Evolutionary conservation across 2,329 filamentous ascomycete species (phyloP).

Genomic region (Alternaria solani): DNA sequence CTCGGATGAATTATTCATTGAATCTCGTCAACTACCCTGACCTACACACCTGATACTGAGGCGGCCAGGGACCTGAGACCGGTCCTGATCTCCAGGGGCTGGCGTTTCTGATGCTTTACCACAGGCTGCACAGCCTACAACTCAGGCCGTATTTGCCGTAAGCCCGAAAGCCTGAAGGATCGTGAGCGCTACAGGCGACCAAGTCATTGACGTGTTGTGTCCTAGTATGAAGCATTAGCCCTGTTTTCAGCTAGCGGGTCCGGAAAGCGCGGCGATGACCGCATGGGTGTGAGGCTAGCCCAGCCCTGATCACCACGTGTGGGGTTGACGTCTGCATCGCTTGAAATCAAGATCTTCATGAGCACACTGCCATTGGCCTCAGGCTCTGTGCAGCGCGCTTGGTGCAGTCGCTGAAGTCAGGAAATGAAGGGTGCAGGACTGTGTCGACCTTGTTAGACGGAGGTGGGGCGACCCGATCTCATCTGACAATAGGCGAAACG

Average conservation of each 20-base stretch:
- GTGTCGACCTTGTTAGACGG: constrained; percentile 14
- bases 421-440: constrained; percentile 12
- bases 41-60: constrained; percentile 3
- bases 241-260: constrained; percentile 12
- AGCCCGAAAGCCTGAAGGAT: constrained; percentile 39
- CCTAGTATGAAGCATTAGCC: constrained; percentile 29
- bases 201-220: constrained; percentile 46
- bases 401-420: constrained; percentile 10
- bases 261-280: constrained; percentile 19
- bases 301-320: constrained; percentile 12
- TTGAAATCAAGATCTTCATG: background rate
- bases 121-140: constrained; percentile 28
- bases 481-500: constrained; percentile 19
- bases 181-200: constrained; percentile 39
- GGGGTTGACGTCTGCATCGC: constrained; percentile 14
- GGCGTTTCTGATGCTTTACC: constrained; percentile 2
- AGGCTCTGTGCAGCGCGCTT: constrained; percentile 1
- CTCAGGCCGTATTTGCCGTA: constrained; percentile 25
- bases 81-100: background rate
- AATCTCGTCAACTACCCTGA: background rate
- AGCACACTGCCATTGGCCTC: background rate
- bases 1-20: background rate
- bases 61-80: constrained; percentile 1
- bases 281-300: constrained; percentile 15
- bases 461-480: constrained; percentile 14